Evolutionary conservation across 1,284 basidiomycete species (phyloP), one percentile per base, ranked within the genome.

Genomic region (Ustilago esculenta): DNA sequence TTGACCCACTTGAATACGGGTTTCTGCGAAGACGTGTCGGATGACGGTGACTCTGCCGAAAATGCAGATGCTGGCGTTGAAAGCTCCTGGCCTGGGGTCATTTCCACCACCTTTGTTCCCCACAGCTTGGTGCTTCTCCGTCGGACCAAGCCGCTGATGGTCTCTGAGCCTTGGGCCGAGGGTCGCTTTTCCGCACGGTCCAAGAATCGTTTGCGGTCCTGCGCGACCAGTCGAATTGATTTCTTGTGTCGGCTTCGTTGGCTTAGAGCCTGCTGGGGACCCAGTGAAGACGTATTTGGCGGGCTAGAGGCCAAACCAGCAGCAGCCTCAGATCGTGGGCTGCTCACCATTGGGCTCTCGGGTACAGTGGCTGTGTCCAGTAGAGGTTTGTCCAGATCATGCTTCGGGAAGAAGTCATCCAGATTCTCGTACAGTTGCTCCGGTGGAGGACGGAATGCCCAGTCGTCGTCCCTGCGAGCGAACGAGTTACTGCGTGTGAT

Each of bases 1-100:
- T 95, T 92, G 47, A 98, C 92, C 95, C 96, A 98, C 80, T 94
- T 94, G 86, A 98, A 95, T 33, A 94, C 94, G 37, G 73, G 77
- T 46, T 68, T 67, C 3, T 49, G 53, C 35, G 61, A 49, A n/a
- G 57, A 42, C 12, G 56, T 37, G 18, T 81, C 80, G n/a, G 58
- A 72, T 1, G 63, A 70, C 3, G 81, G 72, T 37, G 77, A 79
- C 30, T 83, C 80, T 20, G 70, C 63, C 33, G 77, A 75, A 33
- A 53, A 53, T 9, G 76, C 68, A n/a, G 70, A 67, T 12, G 72
- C 58, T 40, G 59, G 65, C 25, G 75, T 75, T 12, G 73, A 36
- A 17, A 82, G 75, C 42, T 85, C 80, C 46, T 84, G 81, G 2
- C 84, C 88, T 18, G 91, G 89, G 4, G 90, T 92, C 61, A 99